These are phyloP conservation scores for Dendryphion nanum DNA, from an alignment of 2,329 filamentous ascomycete species.

Conservation along the genomic window DNA sequence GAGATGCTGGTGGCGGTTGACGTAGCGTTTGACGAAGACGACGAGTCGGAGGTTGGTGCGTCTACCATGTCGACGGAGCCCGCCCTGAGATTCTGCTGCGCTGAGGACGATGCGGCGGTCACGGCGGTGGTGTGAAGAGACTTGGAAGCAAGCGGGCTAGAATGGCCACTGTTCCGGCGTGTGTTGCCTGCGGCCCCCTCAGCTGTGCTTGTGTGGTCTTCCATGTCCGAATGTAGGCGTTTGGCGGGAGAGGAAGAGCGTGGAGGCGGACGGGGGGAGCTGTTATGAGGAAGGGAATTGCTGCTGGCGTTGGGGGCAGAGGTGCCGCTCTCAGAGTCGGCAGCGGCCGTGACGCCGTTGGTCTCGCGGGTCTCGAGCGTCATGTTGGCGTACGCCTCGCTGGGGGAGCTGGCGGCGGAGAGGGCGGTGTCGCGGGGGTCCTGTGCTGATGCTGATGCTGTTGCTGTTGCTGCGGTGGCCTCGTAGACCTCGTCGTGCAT, in stretches of 20 bases:
- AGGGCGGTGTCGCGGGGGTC: conserved; percentile 35
- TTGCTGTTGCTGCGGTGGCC: too few relatives aligned
- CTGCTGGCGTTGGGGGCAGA: conserved; percentile 14
- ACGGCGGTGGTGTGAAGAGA: too few relatives aligned
- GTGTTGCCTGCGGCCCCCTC: conserved; percentile 6
- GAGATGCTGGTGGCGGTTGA: conserved; percentile 25
- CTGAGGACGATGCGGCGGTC: conserved; percentile 8
- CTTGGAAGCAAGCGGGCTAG: conserved; percentile 27
- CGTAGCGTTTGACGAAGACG: conserved; percentile 22
- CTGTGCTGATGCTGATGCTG: too few relatives aligned
- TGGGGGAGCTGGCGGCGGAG: conserved; percentile 47
- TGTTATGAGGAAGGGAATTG: conserved; percentile 3
- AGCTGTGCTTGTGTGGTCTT: conserved; percentile 36
- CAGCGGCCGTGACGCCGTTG: conserved; percentile 18
- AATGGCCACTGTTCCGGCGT: conserved; percentile 23
- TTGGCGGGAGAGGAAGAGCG: conserved; percentile 56
- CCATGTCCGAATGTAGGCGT: conserved; percentile 55
- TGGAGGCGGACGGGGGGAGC: conserved; percentile 18
- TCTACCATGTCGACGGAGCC: conserved; percentile 47
- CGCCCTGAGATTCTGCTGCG: conserved; percentile 31
- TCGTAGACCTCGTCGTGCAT: conserved; percentile 53
- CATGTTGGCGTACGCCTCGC: conserved; percentile 53
- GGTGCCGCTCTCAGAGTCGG: conserved; percentile 23
- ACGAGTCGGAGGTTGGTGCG: conserved; percentile 27
- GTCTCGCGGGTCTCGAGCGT: conserved; percentile 46